Base-by-base conservation (phyloP, 495 filamentous ascomycete species). In the Delitschia confertaspora region DNA sequence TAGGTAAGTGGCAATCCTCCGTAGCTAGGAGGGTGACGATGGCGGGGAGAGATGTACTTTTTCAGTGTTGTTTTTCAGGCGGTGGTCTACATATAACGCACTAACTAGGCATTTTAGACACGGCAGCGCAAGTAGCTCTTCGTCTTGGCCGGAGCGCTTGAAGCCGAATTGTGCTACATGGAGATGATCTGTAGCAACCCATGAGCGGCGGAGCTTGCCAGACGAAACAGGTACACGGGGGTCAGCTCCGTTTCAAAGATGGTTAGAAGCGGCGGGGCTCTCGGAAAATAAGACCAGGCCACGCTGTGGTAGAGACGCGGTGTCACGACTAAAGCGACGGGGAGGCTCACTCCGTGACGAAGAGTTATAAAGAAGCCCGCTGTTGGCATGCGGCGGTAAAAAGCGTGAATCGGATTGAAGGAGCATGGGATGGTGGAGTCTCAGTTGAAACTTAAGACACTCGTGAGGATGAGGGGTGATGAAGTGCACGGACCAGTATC, bases 131-230 rank as follows among this genome's bases (percentile, higher is more conserved):
- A 17, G 31, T 3, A 41, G 32, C 7, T 36, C 26, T 19, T 50
- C 51, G 42, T 33, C 34, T 40, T 45, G 33, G 42, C 51, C 51
- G 51, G 51, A 55, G 45, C 35, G 29, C 26, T 45, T 45, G 41
- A 45, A 37, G 36, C 51, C 46, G 51, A n/a, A 34, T 50, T 11
- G 23, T 55, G 35, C 39, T 49, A 40, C 46, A 45, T 46, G 16
- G 27, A 49, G 46, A 47, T 50, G 38, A 36, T 46, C 44, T 51
- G 53, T 42, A 47, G 38, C 38, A 51, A n/a, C n/a, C 42, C 41
- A 11, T 41, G 35, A 30, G 29, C 35, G 38, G 46, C 46, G 31
- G 42, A 55, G 39, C 41, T 40, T 22, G 6, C 18, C 24, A 23
- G 22, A n/a, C 32, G 21, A 33, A 30, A 47, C 38, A 26, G 33